Conservation (phyloP, 2,329 filamentous ascomycete genomes). For the Fusarium hainanense region DNA sequence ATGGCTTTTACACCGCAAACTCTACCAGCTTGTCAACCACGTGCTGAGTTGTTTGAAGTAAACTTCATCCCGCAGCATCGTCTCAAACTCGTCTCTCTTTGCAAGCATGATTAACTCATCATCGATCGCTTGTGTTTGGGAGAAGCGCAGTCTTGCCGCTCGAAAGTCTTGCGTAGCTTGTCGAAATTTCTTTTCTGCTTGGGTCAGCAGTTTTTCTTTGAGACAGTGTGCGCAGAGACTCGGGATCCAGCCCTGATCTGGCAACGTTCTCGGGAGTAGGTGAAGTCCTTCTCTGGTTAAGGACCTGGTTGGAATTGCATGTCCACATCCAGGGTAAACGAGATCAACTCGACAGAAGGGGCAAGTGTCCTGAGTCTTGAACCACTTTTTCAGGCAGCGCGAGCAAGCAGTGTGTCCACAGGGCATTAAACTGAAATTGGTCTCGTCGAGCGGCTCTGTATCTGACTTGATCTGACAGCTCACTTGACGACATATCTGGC, state of each 20-base stretch:
- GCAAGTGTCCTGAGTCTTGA: conserved; percentile 42
- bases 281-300: conserved; percentile 48
- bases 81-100: conserved; percentile 38
- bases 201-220: conserved; percentile 7
- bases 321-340: conserved; percentile 46
- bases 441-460: conserved; percentile 19
- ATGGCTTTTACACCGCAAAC: conserved; percentile 11
- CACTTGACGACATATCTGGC: conserved; percentile 44
- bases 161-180: conserved; percentile 21
- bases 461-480: conserved; percentile 35
- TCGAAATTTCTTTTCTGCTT: conserved; percentile 26
- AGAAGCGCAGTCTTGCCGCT: conserved; percentile 27
- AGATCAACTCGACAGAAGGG: conserved; percentile 51
- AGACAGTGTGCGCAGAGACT: conserved; percentile 35
- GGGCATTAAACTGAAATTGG: conserved; percentile 48
- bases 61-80: conserved; percentile 35
- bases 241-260: conserved; percentile 48
- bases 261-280: conserved; percentile 49
- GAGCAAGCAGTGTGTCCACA: conserved; percentile 52
- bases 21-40: conserved; percentile 44
- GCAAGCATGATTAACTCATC: conserved; percentile 30
- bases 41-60: conserved; percentile 37
- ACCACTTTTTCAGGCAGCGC: conserved; percentile 47
- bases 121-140: conserved; percentile 17
- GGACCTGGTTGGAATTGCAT: conserved; percentile 42